Evolutionary conservation across 192 early-diverging fungal species (phyloP).

Genomic region (Chytriomyces confervae): DNA sequence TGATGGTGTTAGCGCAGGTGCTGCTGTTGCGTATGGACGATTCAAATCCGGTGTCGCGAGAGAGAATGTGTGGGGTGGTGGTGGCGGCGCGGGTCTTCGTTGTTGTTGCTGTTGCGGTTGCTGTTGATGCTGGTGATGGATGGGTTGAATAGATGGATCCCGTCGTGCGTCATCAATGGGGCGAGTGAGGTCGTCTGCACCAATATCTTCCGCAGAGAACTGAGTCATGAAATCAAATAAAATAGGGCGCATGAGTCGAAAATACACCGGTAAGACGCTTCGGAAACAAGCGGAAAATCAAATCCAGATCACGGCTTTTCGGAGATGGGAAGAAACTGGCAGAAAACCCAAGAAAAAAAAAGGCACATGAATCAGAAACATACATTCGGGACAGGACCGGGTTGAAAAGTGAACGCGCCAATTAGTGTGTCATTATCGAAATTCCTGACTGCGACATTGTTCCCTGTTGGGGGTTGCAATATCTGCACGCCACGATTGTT

Average conservation of each 20-base stretch:
- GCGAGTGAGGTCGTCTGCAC: constrained; percentile 9
- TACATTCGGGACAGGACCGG: constrained; percentile 11
- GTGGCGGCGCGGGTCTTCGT: neutral
- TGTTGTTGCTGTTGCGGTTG: neutral
- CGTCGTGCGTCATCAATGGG: neutral
- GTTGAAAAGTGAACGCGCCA: constrained; percentile 12
- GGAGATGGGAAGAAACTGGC: neutral
- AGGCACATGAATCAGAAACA: neutral
- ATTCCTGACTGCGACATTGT: neutral
- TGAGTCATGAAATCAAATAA: neutral
- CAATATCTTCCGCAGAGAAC: constrained; percentile 21
- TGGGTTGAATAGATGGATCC: neutral
- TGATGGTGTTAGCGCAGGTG: neutral
- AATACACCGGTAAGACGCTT: too few relatives aligned
- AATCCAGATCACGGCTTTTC: neutral
- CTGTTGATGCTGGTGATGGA: neutral
- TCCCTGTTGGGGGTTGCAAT: constrained; percentile 1
- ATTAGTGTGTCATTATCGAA: constrained; percentile 9
- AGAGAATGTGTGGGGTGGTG: neutral
- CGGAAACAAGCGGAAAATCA: too few relatives aligned
- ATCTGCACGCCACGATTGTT: neutral
- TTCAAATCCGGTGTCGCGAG: neutral
- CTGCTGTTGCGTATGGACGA: neutral
- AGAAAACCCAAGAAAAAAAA: neutral
- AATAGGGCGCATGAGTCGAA: too few relatives aligned